Evolutionary conservation across 2,329 filamentous ascomycete genomes (phyloP).

Genomic region (Colletotrichum magnum): DNA sequence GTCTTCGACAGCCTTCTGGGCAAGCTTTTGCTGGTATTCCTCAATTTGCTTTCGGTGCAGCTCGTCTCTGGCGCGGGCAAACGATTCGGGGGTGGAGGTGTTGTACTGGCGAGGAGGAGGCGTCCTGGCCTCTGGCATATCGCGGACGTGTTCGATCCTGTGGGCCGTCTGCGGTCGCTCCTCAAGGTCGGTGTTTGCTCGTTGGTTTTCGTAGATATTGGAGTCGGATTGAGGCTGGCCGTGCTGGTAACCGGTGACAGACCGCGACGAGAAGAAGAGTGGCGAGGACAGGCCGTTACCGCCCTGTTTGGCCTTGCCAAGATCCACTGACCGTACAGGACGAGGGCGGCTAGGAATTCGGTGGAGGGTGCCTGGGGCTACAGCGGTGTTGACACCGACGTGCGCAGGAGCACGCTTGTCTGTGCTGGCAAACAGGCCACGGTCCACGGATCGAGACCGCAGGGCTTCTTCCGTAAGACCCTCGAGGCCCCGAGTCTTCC

Average conservation of each 20-base stretch:
- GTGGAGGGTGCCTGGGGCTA: constrained; percentile 73
- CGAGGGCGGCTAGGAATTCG: constrained; percentile 53
- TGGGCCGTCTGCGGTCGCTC: constrained; percentile 65
- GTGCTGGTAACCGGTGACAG: constrained; percentile 58
- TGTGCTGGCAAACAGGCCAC: constrained; percentile 68
- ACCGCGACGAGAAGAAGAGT: constrained; percentile 55
- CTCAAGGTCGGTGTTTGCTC: constrained; percentile 53
- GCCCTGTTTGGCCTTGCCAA: constrained; percentile 48
- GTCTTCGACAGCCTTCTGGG: constrained; percentile 45
- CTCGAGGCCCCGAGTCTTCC: constrained; percentile 58
- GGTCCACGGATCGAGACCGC: constrained; percentile 75
- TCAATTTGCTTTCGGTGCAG: constrained; percentile 50
- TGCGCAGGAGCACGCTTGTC: constrained; percentile 77
- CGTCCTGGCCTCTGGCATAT: constrained; percentile 53
- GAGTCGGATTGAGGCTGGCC: constrained; percentile 61
- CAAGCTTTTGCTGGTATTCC: constrained; percentile 50
- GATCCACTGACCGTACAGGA: constrained; percentile 61
- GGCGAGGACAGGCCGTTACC: constrained; percentile 52
- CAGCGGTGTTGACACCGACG: constrained; percentile 73
- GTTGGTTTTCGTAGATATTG: constrained; percentile 57
- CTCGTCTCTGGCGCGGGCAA: constrained; percentile 53
- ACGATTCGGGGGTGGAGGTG: constrained; percentile 56
- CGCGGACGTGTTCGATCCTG: constrained; percentile 52
- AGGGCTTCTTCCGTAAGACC: constrained; percentile 60
- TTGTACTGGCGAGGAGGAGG: constrained; percentile 53